Conservation (phyloP, 2,329 filamentous ascomycete genomes). For the Fusarium temperatum region DNA sequence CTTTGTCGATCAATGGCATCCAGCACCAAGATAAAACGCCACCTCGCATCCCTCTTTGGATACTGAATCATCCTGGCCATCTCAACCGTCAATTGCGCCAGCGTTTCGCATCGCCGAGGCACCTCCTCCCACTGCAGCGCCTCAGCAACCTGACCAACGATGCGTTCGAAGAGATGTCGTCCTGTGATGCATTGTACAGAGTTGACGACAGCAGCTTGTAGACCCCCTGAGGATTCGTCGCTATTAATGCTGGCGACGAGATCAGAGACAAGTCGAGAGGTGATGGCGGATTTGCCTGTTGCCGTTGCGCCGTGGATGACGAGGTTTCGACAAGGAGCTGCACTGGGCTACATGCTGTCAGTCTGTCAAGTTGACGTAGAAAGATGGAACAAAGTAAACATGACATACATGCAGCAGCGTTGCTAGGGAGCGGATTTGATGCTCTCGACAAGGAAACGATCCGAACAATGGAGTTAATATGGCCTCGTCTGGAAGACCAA, state of each 20-base stretch:
- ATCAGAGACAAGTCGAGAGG: slow-evolving; percentile 56
- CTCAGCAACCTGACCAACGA: slow-evolving; percentile 66
- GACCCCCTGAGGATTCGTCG: slow-evolving; percentile 41
- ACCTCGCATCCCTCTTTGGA: slow-evolving; percentile 47
- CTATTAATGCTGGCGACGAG: slow-evolving; percentile 33
- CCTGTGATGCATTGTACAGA: slow-evolving; percentile 81
- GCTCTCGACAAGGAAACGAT: slow-evolving; percentile 65
- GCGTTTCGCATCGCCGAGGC: slow-evolving; percentile 77
- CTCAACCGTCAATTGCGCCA: slow-evolving; percentile 79
- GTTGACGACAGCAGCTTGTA: slow-evolving; percentile 70
- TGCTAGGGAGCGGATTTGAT: slow-evolving; percentile 66
- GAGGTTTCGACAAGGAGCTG: slow-evolving; percentile 77
- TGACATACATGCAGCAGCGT: slow-evolving; percentile 63
- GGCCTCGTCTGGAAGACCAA: slow-evolving; percentile 63
- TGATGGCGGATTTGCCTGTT: slow-evolving; percentile 84
- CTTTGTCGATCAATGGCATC: slow-evolving; percentile 88
- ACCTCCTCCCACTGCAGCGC: slow-evolving; percentile 59
- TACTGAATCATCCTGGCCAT: slow-evolving; percentile 71
- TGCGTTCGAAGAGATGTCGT: slow-evolving; percentile 79
- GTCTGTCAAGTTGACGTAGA: neutral
- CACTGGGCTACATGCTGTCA: slow-evolving; percentile 58
- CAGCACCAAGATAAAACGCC: slow-evolving; percentile 82
- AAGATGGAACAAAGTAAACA: slow-evolving; percentile 25
- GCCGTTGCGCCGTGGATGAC: slow-evolving; percentile 86
- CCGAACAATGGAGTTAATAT: slow-evolving; percentile 56